Evolutionary conservation across 2,329 filamentous ascomycete species (phyloP).

Genomic region (Penicillium sumatraense): DNA sequence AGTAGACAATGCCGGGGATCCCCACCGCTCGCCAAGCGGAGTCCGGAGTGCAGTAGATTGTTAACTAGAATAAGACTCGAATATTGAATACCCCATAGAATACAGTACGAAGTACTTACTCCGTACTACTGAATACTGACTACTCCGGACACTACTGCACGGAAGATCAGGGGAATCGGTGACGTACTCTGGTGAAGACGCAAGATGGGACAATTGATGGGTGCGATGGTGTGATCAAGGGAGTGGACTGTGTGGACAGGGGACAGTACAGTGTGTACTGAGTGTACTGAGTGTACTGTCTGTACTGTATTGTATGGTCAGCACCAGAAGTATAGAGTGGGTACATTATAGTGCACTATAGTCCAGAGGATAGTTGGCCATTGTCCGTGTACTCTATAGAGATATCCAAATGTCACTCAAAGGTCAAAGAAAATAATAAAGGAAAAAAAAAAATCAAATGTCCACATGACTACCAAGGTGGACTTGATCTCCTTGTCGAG

Average conservation of each 20-base stretch:
- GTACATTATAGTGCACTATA: too few relatives aligned
- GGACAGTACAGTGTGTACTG: not conserved
- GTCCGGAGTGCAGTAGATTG: not conserved
- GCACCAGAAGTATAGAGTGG: not conserved
- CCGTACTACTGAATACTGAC: too few relatives aligned
- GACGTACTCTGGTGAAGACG: constrained; percentile 27
- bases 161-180: constrained; percentile 31
- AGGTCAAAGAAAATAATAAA: too few relatives aligned
- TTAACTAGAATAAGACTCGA: too few relatives aligned
- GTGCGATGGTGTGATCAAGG: constrained; percentile 36
- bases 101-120: not conserved
- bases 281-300: not conserved
- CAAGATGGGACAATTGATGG: constrained; percentile 24
- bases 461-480: not conserved
- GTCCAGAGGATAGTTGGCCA: too few relatives aligned
- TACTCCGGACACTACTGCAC: constrained; percentile 19
- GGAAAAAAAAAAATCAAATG: too few relatives aligned
- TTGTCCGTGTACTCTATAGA: too few relatives aligned
- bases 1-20: too few relatives aligned
- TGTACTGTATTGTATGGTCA: not conserved
- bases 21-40: not conserved
- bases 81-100: not conserved
- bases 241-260: too few relatives aligned
- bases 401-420: too few relatives aligned
- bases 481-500: constrained; percentile 15